Conservation (phyloP, 495 filamentous ascomycete genomes). For the Apodospora peruviana region DNA sequence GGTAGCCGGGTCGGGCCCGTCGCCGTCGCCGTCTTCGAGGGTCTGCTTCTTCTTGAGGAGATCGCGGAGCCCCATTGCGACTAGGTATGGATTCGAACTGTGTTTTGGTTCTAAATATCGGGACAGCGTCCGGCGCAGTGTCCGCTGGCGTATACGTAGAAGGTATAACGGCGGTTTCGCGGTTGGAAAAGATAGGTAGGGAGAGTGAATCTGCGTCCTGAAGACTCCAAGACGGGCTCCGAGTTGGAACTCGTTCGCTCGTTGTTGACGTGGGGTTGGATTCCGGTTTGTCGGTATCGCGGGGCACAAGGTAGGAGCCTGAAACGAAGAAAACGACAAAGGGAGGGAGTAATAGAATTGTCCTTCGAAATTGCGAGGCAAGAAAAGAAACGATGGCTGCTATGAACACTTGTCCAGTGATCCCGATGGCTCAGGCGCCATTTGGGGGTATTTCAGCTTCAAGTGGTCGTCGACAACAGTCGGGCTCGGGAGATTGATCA, state of each 20-base stretch:
- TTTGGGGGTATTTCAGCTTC: conserved; percentile 2
- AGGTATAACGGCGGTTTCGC: not conserved
- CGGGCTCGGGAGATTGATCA: not conserved
- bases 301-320: no score
- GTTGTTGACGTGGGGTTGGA: not conserved
- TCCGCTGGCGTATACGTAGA: not conserved
- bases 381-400: not conserved
- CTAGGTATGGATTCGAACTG: not conserved
- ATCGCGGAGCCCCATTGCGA: conserved; percentile 63
- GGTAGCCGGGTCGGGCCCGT: conserved; percentile 23
- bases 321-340: not conserved
- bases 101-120: not conserved
- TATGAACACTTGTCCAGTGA: not conserved
- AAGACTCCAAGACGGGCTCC: no score
- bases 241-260: no score
- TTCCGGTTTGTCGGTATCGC: not conserved
- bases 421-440: conserved; percentile 2
- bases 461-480: conserved; percentile 5
- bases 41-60: conserved; percentile 67
- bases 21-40: conserved; percentile 37
- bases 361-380: no score
- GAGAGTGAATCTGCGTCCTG: no score
- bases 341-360: no score
- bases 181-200: not conserved
- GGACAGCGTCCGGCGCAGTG: not conserved